Percentiles rank a stretch among this genome's conserved stretches.
Evolutionary conservation across 495 filamentous ascomycete species (phyloP).

Genomic region (Lophiotrema nucula): DNA sequence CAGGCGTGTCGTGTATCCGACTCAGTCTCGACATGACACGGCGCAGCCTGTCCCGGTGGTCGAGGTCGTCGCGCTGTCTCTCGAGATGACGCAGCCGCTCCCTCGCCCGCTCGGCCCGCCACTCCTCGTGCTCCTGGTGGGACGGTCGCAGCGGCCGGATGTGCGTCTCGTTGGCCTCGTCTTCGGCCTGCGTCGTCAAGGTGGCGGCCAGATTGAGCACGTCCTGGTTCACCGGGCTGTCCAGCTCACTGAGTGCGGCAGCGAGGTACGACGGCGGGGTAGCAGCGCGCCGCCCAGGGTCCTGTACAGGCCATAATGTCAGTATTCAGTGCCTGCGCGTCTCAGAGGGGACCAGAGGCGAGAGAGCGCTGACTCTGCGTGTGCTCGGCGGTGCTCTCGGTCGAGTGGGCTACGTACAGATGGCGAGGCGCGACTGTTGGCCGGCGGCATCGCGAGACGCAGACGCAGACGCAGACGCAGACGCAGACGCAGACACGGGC

Average conservation of each 20-base stretch:
- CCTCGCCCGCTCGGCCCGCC: slow-evolving; percentile 32
- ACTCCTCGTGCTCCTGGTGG: slow-evolving; percentile 40
- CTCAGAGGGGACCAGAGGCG: neutral
- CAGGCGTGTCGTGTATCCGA: slow-evolving; percentile 34
- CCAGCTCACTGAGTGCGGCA: slow-evolving; percentile 39
- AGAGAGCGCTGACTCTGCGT: no score
- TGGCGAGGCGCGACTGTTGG: slow-evolving; percentile 28
- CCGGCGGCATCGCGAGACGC: slow-evolving; percentile 30
- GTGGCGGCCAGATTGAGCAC: slow-evolving; percentile 50
- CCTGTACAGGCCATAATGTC: slow-evolving; percentile 6
- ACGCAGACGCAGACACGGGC: slow-evolving; percentile 1
- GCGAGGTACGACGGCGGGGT: slow-evolving; percentile 40
- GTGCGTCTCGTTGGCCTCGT: slow-evolving; percentile 50
- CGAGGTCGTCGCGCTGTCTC: slow-evolving; percentile 19
- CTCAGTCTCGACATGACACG: slow-evolving; percentile 39
- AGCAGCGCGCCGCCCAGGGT: slow-evolving; percentile 22
- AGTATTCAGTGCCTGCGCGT: neutral
- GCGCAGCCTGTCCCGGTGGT: slow-evolving; percentile 35
- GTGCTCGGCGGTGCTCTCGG: no score
- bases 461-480: slow-evolving; percentile 7
- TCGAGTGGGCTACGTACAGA: no score
- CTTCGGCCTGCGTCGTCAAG: slow-evolving; percentile 48
- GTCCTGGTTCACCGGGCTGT: slow-evolving; percentile 41
- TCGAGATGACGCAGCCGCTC: slow-evolving; percentile 20
- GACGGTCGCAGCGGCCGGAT: slow-evolving; percentile 54